Evolutionary conservation across 2,329 filamentous ascomycete genomes (phyloP).

Genomic region (Penicillium hordei): DNA sequence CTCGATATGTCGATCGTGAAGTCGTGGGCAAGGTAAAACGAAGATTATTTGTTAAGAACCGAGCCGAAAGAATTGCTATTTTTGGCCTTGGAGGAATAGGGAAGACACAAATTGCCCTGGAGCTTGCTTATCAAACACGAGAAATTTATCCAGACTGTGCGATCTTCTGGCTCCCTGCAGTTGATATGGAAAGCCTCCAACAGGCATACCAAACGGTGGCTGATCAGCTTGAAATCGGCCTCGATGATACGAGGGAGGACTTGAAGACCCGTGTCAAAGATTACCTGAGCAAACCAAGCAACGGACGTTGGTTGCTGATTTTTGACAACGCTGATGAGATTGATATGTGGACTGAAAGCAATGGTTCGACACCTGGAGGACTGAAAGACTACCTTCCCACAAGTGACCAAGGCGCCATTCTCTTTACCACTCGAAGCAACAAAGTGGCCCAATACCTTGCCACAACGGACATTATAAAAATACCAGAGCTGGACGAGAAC

Average conservation of each 20-base stretch:
- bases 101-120: conserved; percentile 33
- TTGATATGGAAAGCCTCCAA: conserved; percentile 22
- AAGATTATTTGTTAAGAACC: conserved; percentile 1
- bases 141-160: conserved; percentile 21
- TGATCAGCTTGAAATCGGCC: conserved; percentile 4
- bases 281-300: conserved; percentile 14
- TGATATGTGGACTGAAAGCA: conserved; percentile 18
- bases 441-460: conserved; percentile 22
- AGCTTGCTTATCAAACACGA: conserved; percentile 24
- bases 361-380: not conserved
- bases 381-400: conserved; percentile 19
- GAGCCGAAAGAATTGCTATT: conserved; percentile 10
- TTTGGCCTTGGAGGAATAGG: conserved; percentile 24
- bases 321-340: conserved; percentile 34
- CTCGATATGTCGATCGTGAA: conserved; percentile 19
- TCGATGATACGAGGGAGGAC: conserved; percentile 1
- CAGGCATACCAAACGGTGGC: conserved; percentile 27
- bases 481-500: conserved; percentile 18
- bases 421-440: conserved; percentile 34
- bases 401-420: conserved; percentile 23
- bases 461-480: conserved; percentile 15
- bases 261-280: conserved; percentile 12
- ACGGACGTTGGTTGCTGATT: conserved; percentile 29
- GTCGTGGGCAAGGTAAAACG: conserved; percentile 11
- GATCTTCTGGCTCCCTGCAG: conserved; percentile 33